A percentile compares a stretch with the other conserved stretches of the same genome.
Conservation (phyloP, 768 basidiomycete genomes). For the Chiua virens region DNA sequence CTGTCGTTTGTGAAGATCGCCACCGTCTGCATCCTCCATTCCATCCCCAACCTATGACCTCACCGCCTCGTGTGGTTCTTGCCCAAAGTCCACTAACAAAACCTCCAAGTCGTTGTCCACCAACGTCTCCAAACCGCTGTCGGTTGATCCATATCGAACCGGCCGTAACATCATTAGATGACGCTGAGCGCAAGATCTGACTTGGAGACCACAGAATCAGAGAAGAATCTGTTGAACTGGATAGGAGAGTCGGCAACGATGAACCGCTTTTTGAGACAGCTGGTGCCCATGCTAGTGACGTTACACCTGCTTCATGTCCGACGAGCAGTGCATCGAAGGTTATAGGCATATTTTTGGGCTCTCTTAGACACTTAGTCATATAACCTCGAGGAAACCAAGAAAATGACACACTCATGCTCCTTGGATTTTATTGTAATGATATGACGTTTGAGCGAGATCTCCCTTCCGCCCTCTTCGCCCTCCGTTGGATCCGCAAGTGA, state of each 20-base stretch:
- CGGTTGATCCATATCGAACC: conserved; percentile 83
- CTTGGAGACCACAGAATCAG: conserved; percentile 93
- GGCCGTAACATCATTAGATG: conserved; percentile 38
- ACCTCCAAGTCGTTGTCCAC: conserved; percentile 86
- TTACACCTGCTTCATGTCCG: conserved; percentile 94
- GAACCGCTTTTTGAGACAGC: conserved; percentile 20
- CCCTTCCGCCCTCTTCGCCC: conserved; percentile 74
- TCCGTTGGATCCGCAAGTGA: conserved; percentile 71
- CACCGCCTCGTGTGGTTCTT: conserved; percentile 41
- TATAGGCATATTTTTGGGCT: conserved; percentile 61
- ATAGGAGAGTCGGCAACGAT: conserved; percentile 61
- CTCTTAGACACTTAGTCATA: conserved; percentile 29
- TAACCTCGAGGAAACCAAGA: conserved; percentile 24
- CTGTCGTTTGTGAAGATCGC: conserved; percentile 40
- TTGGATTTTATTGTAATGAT: conserved; percentile 63
- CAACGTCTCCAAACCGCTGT: conserved; percentile 92
- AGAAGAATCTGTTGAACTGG: conserved; percentile 93
- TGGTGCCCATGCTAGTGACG: conserved; percentile 83
- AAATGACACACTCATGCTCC: conserved; percentile 16
- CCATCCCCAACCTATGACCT: conserved; percentile 90
- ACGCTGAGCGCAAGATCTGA: conserved; percentile 37
- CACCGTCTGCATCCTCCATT: conserved; percentile 92
- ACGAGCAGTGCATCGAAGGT: conserved; percentile 92
- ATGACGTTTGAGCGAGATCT: conserved; percentile 88
- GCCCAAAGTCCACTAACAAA: conserved; percentile 93